Evolutionary conservation across 768 basidiomycete species (phyloP), one percentile per base, ranked within the genome.

Genomic region (Sutorius australiensis): DNA sequence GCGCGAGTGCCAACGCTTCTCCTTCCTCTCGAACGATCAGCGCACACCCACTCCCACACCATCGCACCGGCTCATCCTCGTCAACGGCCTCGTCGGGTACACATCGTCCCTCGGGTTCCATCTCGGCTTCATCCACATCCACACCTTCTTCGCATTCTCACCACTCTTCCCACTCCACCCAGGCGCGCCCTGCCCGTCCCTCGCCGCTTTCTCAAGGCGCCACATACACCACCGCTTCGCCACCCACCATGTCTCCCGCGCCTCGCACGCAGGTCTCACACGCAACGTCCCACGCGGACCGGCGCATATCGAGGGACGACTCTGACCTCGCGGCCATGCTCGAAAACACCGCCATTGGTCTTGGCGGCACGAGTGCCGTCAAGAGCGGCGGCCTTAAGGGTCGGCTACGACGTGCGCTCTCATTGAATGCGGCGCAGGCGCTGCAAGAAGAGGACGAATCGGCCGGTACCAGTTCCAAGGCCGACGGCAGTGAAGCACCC

Each of bases 261-360:
- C 50, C 64, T 50, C 59, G 68, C 49, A 16, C 69, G 24, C 59
- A 70, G 58, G 44, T 62, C 55, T 58, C 71, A 32, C 67, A 60
- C 33, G 80, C 72, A 51, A 80, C 77, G 54, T 77, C 81, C 9
- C 81, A 82, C 27, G 70, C 81, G 3, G 87, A 89, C 67, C 82
- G 85, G 62, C 82, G 88, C 48, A 86, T 87, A 80, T 89, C 88
- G 19, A 79, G 80, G 54, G 86, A 88, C 69, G 87, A 89, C 61
- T 85, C 81, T 52, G 86, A 88, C 70, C 73, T 87, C 28, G 79
- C 77, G 1, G 73, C 81, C 42, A 77, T 84, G 73, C 64, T 71
- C 24, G 76, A 74, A 51, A 71, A 68, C 34, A 61, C 68, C 2
- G 68, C 75, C 17, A 69, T 77, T 6, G 78, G 80, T 47, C 61